phyloP scores from a whole-genome alignment of 1,284 basidiomycete genomes.

The Ceratobasidium sp. region DNA sequence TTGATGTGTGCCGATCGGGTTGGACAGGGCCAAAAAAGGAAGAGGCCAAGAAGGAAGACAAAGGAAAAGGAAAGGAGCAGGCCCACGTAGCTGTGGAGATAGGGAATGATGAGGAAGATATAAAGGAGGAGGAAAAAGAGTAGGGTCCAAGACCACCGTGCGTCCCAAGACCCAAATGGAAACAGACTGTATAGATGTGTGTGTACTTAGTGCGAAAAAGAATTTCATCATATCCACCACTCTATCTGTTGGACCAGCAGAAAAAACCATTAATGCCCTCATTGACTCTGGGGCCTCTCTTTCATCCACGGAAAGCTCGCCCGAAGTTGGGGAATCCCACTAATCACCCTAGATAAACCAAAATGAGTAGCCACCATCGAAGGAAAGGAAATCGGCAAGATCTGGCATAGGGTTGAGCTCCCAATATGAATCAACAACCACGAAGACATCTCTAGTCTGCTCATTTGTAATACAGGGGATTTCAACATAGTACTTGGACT shows the following conservation, averaged over 20 bases:
- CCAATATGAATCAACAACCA: not conserved
- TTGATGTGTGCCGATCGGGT: not conserved
- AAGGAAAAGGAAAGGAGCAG: not conserved
- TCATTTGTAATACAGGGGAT: not conserved
- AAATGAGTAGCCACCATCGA: not conserved
- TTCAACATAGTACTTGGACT: not conserved
- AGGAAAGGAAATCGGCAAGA: conserved; percentile 1
- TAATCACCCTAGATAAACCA: not conserved
- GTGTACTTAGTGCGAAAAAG: not conserved
- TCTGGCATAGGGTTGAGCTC: conserved; percentile 3
- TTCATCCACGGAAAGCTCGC: conserved; percentile 8
- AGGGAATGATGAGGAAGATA: not conserved
- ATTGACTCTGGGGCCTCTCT: conserved; percentile 24
- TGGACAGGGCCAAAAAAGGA: not conserved
- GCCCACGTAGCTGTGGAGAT: not conserved
- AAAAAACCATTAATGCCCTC: conserved; percentile 8
- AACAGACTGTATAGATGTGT: not conserved
- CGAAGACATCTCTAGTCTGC: not conserved
- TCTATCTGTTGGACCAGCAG: not conserved
- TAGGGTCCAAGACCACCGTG: not conserved
- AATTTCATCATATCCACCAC: not conserved
- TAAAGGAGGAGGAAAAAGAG: not conserved
- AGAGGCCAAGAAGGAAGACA: not conserved
- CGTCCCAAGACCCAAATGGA: conserved; percentile 1
- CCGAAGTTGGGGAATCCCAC: not conserved